Conservation (phyloP, 148 eudicot species). For the Arbutus unedo region DNA sequence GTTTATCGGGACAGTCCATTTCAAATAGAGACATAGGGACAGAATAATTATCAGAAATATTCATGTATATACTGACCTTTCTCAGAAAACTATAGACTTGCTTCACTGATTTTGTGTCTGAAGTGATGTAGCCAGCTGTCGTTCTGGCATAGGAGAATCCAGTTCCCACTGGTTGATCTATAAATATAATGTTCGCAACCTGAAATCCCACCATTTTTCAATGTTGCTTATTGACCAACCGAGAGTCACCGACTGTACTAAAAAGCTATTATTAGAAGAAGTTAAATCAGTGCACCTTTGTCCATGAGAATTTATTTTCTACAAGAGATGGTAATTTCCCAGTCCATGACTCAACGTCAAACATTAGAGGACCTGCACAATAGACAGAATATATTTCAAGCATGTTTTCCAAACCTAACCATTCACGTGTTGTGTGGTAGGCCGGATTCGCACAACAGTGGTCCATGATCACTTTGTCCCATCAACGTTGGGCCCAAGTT, state of each 20-base stretch:
- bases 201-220: not conserved
- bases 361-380: conserved; percentile 13
- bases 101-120: conserved; percentile 12
- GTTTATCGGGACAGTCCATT: no score
- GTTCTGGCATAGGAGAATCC: conserved; percentile 19
- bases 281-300: conserved; percentile 1
- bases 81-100: conserved; percentile 19
- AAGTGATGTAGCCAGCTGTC: conserved; percentile 8
- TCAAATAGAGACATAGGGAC: no score
- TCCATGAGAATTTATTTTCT: conserved; percentile 18
- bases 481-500: no score
- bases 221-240: no score
- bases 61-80: conserved; percentile 10
- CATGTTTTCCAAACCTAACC: not conserved
- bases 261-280: no score
- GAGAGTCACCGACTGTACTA: no score
- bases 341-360: conserved; percentile 15
- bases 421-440: no score
- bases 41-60: no score
- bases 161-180: conserved; percentile 26
- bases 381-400: not conserved
- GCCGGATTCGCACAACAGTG: no score
- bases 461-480: no score
- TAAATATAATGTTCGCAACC: conserved; percentile 21
- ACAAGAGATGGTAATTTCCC: conserved; percentile 14